These are phyloP conservation scores for Mortierella sp. DNA, from an alignment of 371 early-diverging fungal genomes.

Conservation along the genomic window DNA sequence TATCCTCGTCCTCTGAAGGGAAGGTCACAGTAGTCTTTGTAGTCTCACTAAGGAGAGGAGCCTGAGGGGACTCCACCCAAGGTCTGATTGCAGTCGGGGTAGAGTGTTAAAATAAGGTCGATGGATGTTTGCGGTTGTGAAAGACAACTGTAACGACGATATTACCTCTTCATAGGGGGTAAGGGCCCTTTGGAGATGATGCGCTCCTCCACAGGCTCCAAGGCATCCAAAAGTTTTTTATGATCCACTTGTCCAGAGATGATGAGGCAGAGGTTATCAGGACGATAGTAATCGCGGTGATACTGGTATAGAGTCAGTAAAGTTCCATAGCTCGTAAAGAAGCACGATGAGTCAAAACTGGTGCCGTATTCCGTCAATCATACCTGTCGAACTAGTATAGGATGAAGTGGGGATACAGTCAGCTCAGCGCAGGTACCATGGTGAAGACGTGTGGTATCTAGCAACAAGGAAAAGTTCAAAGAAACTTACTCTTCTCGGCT, in stretches of 20 bases:
- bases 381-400: slow-evolving; percentile 10
- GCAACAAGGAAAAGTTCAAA: not conserved
- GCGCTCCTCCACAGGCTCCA: slow-evolving; percentile 67
- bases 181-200: slow-evolving; percentile 69
- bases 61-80: slow-evolving; percentile 69
- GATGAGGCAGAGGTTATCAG: slow-evolving; percentile 75
- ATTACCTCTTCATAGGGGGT: slow-evolving; percentile 58
- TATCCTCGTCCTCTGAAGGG: slow-evolving; percentile 78
- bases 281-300: slow-evolving; percentile 73
- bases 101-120: not conserved
- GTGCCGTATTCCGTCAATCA: not conserved
- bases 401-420: too few species aligned
- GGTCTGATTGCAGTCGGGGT: slow-evolving; percentile 52
- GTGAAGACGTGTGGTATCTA: not conserved
- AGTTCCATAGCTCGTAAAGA: too few species aligned
- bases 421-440: too few species aligned
- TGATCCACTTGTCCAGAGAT: slow-evolving; percentile 70
- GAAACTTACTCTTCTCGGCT: slow-evolving; percentile 71
- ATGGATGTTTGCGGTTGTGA: not conserved
- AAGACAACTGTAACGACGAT: not conserved
- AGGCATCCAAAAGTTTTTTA: slow-evolving; percentile 58
- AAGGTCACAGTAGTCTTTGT: slow-evolving; percentile 66
- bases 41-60: slow-evolving; percentile 61
- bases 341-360: not conserved
- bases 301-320: slow-evolving; percentile 54